Evolutionary conservation across 1,284 basidiomycete species (phyloP).

Genomic region (Amylostereum areolatum): DNA sequence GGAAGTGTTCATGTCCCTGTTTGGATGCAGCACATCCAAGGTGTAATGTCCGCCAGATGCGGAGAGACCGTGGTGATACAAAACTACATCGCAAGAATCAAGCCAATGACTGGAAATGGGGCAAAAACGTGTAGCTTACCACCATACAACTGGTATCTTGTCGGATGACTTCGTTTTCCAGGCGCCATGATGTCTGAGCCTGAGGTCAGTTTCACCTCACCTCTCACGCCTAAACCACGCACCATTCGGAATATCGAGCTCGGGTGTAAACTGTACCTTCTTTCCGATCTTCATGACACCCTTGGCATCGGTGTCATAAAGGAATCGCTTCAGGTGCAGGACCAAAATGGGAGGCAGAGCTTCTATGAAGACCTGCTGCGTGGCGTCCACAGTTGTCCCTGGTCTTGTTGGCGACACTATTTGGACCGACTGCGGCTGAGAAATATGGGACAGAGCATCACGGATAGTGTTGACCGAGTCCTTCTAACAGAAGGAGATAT

Average conservation of each 20-base stretch:
- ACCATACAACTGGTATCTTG: constrained; percentile 83
- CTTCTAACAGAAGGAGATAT: constrained; percentile 35
- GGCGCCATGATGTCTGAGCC: constrained; percentile 61
- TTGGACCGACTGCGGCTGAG: constrained; percentile 79
- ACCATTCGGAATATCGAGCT: constrained; percentile 74
- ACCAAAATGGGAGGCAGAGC: constrained; percentile 82
- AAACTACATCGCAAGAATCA: constrained; percentile 37
- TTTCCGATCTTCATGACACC: constrained; percentile 86
- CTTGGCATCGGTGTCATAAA: constrained; percentile 76
- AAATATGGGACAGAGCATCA: constrained; percentile 79
- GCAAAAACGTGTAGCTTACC: constrained; percentile 43
- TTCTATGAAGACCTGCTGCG: constrained; percentile 86
- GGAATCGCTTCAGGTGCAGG: constrained; percentile 90
- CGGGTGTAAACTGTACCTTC: constrained; percentile 72
- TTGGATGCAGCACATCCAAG: constrained; percentile 82
- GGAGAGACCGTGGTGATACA: constrained; percentile 92
- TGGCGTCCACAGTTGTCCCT: constrained; percentile 70
- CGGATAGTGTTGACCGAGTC: constrained; percentile 74
- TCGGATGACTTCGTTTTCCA: constrained; percentile 40
- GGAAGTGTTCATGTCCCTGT: constrained; percentile 40
- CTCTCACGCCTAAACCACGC: constrained; percentile 16
- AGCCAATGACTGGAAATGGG: neutral
- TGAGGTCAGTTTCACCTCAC: neutral
- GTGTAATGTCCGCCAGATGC: constrained; percentile 97
- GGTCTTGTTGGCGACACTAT: constrained; percentile 57